A percentile compares a stretch with the other conserved stretches of the same genome.
Evolutionary conservation across 768 basidiomycete genomes (phyloP).

Genomic region (Termitomyces sp.): DNA sequence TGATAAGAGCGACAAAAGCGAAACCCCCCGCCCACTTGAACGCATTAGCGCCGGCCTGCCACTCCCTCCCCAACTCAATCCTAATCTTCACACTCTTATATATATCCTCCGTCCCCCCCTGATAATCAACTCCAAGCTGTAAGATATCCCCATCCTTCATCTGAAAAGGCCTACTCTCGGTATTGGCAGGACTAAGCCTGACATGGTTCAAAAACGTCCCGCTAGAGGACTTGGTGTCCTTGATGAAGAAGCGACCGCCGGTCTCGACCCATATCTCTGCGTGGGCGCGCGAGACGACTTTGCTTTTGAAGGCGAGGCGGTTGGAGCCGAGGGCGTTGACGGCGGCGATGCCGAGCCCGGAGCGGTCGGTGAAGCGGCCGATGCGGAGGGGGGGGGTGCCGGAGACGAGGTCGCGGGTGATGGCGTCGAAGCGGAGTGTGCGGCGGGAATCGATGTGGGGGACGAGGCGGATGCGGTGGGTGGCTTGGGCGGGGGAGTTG

Average conservation of each 20-base stretch:
- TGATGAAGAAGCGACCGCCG: conserved; percentile 75
- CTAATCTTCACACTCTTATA: conserved; percentile 97
- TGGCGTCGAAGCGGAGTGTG: conserved; percentile 89
- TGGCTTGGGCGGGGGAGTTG: conserved; percentile 2
- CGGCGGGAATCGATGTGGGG: conserved; percentile 91
- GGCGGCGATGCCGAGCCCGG: conserved; percentile 60
- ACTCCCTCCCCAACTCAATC: conserved; percentile 84
- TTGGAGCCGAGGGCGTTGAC: conserved; percentile 68
- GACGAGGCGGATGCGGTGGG: conserved; percentile 86
- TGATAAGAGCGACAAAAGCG: conserved; percentile 2
- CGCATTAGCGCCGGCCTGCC: conserved; percentile 84
- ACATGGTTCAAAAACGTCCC: conserved; percentile 98
- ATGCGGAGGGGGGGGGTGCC: conserved; percentile 75
- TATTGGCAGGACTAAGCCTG: conserved; percentile 77
- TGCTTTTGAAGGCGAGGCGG: conserved; percentile 92
- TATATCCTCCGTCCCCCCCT: conserved; percentile 95
- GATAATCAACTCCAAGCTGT: conserved; percentile 96
- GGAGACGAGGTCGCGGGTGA: conserved; percentile 77
- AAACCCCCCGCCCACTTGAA: conserved; percentile 87
- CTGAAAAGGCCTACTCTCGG: conserved; percentile 71
- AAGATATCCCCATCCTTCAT: conserved; percentile 93
- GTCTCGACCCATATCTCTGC: conserved; percentile 88
- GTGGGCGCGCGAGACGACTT: conserved; percentile 92
- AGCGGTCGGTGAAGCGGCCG: conserved; percentile 91
- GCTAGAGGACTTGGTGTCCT: conserved; percentile 84